These are phyloP conservation scores for Penicillium decumbens DNA, from an alignment of 2,329 filamentous ascomycete genomes.

Conservation along the genomic window DNA sequence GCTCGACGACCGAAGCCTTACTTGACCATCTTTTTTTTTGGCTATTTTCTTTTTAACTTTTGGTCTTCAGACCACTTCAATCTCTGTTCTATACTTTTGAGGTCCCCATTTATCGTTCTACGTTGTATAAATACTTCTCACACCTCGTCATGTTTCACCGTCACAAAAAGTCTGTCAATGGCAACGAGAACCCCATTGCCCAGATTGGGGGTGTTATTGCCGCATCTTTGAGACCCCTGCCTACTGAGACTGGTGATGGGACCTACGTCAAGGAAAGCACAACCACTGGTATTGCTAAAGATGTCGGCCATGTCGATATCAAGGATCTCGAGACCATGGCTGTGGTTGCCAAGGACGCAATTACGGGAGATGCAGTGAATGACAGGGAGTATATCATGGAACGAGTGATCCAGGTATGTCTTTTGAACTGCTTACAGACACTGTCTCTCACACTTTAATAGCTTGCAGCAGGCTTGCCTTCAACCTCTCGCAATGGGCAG, in stretches of 20 bases:
- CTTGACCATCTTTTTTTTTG: neutral
- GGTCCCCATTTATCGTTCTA: neutral
- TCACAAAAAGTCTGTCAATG: slow-evolving; percentile 24
- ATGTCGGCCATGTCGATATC: slow-evolving; percentile 47
- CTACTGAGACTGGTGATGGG: slow-evolving; percentile 40
- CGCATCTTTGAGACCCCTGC: slow-evolving; percentile 41
- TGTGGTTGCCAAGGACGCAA: slow-evolving; percentile 39
- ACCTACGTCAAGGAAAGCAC: slow-evolving; percentile 36
- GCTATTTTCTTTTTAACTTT: neutral
- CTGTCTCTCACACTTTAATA: slow-evolving; percentile 13
- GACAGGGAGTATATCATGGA: slow-evolving; percentile 62
- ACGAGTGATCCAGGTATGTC: slow-evolving; percentile 46
- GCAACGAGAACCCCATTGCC: slow-evolving; percentile 34
- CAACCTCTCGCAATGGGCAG: slow-evolving; percentile 31
- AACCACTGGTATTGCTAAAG: slow-evolving; percentile 38
- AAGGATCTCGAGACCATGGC: slow-evolving; percentile 42
- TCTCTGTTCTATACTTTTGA: neutral
- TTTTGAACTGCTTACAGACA: neutral
- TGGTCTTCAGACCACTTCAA: neutral
- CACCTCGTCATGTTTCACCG: slow-evolving; percentile 19
- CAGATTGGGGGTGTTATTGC: slow-evolving; percentile 39
- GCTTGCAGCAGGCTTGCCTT: slow-evolving; percentile 37
- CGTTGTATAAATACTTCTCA: neutral
- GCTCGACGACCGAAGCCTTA: neutral
- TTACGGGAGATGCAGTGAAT: slow-evolving; percentile 52